Evolutionary conservation across 306 rosid genomes (phyloP), one percentile per base, ranked within the genome.

Genomic region (Quercus variabilis): DNA sequence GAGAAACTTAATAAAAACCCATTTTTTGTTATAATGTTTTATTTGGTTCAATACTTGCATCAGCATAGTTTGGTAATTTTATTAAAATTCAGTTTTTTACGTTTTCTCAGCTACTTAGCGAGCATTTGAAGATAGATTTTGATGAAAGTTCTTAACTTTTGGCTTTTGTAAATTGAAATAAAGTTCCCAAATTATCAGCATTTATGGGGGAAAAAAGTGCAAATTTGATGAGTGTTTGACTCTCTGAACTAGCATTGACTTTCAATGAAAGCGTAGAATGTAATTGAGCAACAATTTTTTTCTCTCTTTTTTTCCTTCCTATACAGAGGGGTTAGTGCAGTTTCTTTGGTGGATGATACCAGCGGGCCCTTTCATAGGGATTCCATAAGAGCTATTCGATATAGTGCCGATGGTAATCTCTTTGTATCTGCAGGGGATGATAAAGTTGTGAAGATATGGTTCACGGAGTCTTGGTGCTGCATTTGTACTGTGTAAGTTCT

Each of bases 351-450:
- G 0, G 97, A 91, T 63, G 89, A 92, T 51, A 79, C 93, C 23
- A 76, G 30, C 21, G 77, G 55, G 35, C 70, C 88, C 0, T 84
- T 80, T 71, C 99, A 91, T 70, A 91, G 81, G 81, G 97, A 90
- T 65, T 91, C 88, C 52, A 88, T 95, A 28, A 85, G 99, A 85
- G 92, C 97, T 68, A 82, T 92, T 82, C 89, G 89, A 35, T 95
- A 89, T 18, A 92, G 93, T 38, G 89, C 92, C 2, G 78, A 83
- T 0, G 97, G 99, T 73, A 86, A 85, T 74, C 88, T 92, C 38
- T 88, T 95, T 79, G 93, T 90, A 14, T 91, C 99, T 21, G 97
- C 99, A 0, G 99, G 98, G 11, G 98, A 92, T 81, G 98, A 95
- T 81, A 92, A 95, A 86, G 81, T 87, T 77, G 89, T 95, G 72